These are phyloP conservation scores for Cylindrodendrum hubeiense DNA, from an alignment of 2,329 filamentous ascomycete species.

Conservation along the genomic window DNA sequence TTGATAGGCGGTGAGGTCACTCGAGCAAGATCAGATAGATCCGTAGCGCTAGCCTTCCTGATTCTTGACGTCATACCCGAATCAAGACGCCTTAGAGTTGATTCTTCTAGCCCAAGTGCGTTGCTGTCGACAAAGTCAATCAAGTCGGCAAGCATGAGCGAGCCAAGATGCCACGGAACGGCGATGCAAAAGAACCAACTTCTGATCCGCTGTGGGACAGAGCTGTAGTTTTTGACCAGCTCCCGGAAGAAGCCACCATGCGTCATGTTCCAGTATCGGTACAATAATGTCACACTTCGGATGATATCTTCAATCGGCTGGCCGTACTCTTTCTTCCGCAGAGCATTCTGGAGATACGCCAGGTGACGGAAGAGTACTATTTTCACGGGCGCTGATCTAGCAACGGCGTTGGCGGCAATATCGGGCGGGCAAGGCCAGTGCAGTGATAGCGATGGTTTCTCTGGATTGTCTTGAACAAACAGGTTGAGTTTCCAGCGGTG, in stretches of 20 bases:
- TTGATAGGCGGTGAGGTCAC: slow-evolving; percentile 52
- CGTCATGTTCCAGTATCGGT: slow-evolving; percentile 65
- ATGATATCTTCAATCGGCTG: slow-evolving; percentile 62
- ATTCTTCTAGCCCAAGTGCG: slow-evolving; percentile 34
- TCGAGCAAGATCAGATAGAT: slow-evolving; percentile 61
- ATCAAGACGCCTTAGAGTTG: slow-evolving; percentile 39
- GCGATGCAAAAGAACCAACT: slow-evolving; percentile 70
- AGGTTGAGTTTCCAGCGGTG: slow-evolving; percentile 33
- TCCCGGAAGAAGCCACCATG: slow-evolving; percentile 65
- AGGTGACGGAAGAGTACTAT: slow-evolving; percentile 68
- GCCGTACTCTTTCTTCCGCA: slow-evolving; percentile 52
- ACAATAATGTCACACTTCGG: slow-evolving; percentile 59
- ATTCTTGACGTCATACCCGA: slow-evolving; percentile 54
- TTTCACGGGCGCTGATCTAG: slow-evolving; percentile 67
- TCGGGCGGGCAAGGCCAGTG: slow-evolving; percentile 68
- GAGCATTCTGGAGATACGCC: slow-evolving; percentile 63
- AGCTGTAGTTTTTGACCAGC: slow-evolving; percentile 61
- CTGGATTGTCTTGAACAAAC: slow-evolving; percentile 40
- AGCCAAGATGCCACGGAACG: slow-evolving; percentile 69
- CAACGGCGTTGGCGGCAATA: slow-evolving; percentile 60
- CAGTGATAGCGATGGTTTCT: slow-evolving; percentile 23
- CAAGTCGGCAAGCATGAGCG: slow-evolving; percentile 66
- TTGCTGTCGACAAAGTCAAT: slow-evolving; percentile 62
- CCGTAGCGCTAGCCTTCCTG: slow-evolving; percentile 56
- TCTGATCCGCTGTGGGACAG: slow-evolving; percentile 64